Evolutionary conservation across 2,329 filamentous ascomycete species (phyloP).

Genomic region (Pestalotiopsis sp.): DNA sequence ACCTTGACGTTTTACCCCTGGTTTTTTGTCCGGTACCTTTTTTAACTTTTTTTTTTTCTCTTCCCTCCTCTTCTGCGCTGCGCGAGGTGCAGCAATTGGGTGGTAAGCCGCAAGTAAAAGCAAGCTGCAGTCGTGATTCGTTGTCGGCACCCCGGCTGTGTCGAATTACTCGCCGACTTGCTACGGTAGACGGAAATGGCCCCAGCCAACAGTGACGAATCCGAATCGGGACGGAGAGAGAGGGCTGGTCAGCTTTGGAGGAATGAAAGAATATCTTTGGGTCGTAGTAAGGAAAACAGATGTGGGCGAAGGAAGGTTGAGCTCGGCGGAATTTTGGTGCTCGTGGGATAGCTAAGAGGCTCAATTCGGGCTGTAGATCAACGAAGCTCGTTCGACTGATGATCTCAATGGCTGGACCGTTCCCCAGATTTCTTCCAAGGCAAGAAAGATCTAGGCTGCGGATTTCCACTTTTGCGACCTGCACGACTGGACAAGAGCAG

Average conservation of each 20-base stretch:
- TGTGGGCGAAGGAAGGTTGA: background rate
- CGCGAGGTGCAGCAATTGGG: background rate
- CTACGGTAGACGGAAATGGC: background rate
- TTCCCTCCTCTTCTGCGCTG: background rate
- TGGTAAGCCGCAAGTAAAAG: background rate
- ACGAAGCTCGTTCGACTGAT: constrained; percentile 4
- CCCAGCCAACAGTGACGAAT: background rate
- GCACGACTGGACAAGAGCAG: background rate
- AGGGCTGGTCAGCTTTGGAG: background rate
- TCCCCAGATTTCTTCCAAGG: constrained; percentile 14
- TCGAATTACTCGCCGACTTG: background rate
- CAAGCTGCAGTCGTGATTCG: constrained; percentile 4
- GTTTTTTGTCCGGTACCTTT: background rate
- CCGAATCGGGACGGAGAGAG: background rate
- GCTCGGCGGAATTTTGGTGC: background rate
- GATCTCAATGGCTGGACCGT: constrained; percentile 13
- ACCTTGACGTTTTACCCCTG: constrained; percentile 11
- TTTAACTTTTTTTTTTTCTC: background rate
- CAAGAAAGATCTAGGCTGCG: constrained; percentile 1
- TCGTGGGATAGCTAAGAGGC: background rate
- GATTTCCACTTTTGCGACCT: background rate
- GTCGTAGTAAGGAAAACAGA: background rate
- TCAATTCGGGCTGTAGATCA: constrained; percentile 1
- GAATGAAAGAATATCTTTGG: background rate
- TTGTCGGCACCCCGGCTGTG: background rate